Evolutionary conservation across 2,329 filamentous ascomycete species (phyloP), one percentile per base, ranked within the genome.

Genomic region (Aspergillus phoenicis): DNA sequence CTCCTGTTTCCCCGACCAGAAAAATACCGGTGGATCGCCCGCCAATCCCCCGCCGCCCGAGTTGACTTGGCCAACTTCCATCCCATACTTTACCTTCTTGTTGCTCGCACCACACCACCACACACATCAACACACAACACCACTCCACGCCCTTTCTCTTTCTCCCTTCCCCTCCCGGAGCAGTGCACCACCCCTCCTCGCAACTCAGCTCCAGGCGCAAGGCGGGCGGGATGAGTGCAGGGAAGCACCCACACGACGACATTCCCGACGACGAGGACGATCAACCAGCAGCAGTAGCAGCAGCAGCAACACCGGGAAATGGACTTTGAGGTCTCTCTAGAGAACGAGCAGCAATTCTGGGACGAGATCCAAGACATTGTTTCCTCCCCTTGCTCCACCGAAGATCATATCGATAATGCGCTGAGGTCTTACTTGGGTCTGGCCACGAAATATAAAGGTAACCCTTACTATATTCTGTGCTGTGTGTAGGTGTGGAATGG

Each of bases 331-430:
- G 84, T 85, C 72, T 84, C 84, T 70, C 85, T 91, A 77, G 89
- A 93, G 78, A 89, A 87, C 77, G 91, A 92, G 80, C 86, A 92
- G 77, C 89, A 93, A 79, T 93, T 97, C 81, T 97, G 93, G 94
- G 84, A 88, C 78, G 91, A 89, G 76, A 83, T 91, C 71, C 85
- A 90, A 71, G 83, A 85, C 62, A 88, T 90, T 69, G 81, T 90
- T 65, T 84, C 83, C 58, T 79, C 80, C 57, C 79, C 80, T 68
- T 89, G 85, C 76, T 79, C 83, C 58, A 83, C 83, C 60, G 85
- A 89, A 75, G 85, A 87, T 70, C 78, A 82, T 61, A 90, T 98
- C 75, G 95, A 99, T 79, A 89, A 97, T 76, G 86, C 89, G 63
- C 83, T 99, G 67, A 91, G 95, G 68, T 84, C 86, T 47, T 99